Evolutionary conservation across 805 yeast genomes (phyloP), one percentile per base, ranked within the genome.

Genomic region (Yarrowia deformans): DNA sequence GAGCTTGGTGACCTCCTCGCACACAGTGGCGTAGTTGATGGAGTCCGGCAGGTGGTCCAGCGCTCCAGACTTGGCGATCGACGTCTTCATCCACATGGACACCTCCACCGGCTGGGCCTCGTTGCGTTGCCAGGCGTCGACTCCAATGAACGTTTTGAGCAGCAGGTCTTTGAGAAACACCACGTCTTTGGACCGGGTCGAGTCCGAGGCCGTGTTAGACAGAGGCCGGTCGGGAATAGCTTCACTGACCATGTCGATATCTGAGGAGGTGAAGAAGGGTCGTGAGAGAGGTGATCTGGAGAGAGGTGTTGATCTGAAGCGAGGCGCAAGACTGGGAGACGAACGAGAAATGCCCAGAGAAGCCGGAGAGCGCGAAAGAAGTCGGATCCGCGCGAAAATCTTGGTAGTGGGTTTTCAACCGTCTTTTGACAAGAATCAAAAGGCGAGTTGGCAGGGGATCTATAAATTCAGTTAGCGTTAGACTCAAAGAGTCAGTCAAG

Each of bases 1-100:
- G 72, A 79, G 84, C 6, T 82, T 81, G 48, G 84, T 77, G n/a
- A 94, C 79, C 49, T 86, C 85, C 64, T 91, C 82, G 4, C 94
- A 86, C 5, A 94, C 84, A 5, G 88, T 93, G 1, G 97, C 98
- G 78, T 94, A 94, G 78, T 94, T 94, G 72, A 94, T 84, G 6
- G 97, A 90, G 74, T 90, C 87, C 70, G 86, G 85, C 73, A 94
- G 82, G 75, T 93, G 94, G 78, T 94, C 98, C 0, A 88, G 85
- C 13, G 79, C 78, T n/a, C 94, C 87, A n/a, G 97, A 93, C 69
- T 84, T 81, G 32, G 84, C 81, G 74, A 93, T 89, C 73, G 88
- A 87, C 0, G 97, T 90, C 42, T 80, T 80, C 71, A 91, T 83
- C 54, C 83, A 81, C 34, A 90, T 82, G 12, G 90, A 84, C 8